Conservation (phyloP, 306 rosid species). For the Glycine soja region DNA sequence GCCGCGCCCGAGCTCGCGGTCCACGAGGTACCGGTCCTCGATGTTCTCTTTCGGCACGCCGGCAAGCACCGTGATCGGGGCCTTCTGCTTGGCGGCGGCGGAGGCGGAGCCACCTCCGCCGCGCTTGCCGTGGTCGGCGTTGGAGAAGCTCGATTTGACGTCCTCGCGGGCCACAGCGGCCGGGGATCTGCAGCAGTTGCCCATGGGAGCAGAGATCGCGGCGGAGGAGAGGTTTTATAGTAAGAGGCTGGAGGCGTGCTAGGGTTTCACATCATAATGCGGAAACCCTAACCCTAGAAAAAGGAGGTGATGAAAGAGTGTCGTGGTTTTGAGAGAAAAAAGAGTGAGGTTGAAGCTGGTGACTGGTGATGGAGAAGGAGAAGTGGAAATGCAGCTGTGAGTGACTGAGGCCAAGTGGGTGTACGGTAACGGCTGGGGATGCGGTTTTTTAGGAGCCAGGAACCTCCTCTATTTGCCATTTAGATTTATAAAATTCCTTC, state of each 20-base stretch:
- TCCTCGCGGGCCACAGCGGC: constrained; percentile 99
- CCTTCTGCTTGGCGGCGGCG: constrained; percentile 61
- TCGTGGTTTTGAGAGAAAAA: not conserved
- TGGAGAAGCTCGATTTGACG: constrained; percentile 83
- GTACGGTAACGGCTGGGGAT: constrained; percentile 50
- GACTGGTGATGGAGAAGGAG: not conserved
- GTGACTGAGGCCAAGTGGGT: not conserved
- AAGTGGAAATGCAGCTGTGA: too few relatives aligned
- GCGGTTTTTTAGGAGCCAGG: constrained; percentile 44
- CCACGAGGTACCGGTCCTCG: constrained; percentile 87
- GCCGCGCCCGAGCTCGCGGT: constrained; percentile 98
- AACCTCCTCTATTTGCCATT: constrained; percentile 42
- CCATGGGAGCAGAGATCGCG: constrained; percentile 61
- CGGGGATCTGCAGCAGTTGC: constrained; percentile 99
- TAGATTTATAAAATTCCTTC: constrained; percentile 2
- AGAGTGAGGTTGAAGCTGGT: not conserved
- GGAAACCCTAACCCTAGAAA: constrained; percentile 62
- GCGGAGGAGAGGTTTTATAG: not conserved
- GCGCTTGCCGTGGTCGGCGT: constrained; percentile 74
- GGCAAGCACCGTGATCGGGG: constrained; percentile 72
- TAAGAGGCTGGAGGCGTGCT: constrained; percentile 5
- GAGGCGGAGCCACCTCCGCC: constrained; percentile 2
- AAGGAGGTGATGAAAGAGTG: not conserved
- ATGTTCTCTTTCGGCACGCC: constrained; percentile 73
- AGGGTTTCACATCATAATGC: constrained; percentile 78